Percentiles rank a stretch among this genome's conserved stretches.
Evolutionary conservation across 441 rosid genomes (phyloP).

Genomic region (Iberis amara): DNA sequence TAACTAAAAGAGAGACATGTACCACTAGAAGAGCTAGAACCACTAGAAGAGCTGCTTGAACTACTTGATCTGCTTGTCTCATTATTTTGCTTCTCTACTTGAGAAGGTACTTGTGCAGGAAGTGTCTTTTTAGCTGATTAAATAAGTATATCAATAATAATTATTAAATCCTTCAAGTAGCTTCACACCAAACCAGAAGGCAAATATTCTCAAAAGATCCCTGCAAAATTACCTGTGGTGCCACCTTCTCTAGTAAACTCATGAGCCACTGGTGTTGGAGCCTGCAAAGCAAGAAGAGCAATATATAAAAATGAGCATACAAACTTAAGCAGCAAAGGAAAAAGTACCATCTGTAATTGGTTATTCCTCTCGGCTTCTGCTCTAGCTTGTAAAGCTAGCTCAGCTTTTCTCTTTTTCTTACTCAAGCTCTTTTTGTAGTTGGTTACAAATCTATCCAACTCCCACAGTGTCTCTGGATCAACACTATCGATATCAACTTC

Average conservation of each 20-base stretch:
- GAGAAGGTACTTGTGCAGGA: constrained; percentile 47
- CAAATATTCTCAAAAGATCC: constrained; percentile 11
- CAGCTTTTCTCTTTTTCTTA: constrained; percentile 93
- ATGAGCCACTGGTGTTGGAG: constrained; percentile 36
- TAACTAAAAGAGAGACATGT: constrained; percentile 15
- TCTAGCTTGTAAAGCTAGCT: constrained; percentile 75
- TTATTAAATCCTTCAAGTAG: constrained; percentile 7
- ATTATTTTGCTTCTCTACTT: constrained; percentile 52
- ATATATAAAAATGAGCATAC: constrained; percentile 1
- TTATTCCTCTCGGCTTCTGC: constrained; percentile 51
- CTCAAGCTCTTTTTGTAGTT: constrained; percentile 91
- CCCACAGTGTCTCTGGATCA: constrained; percentile 98
- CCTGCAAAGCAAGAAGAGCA: constrained; percentile 35
- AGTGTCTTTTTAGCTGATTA: constrained; percentile 49
- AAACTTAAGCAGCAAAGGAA: background rate
- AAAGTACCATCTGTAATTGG: constrained; percentile 49
- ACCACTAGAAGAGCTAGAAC: constrained; percentile 97
- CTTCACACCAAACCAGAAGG: constrained; percentile 1
- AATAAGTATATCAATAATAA: background rate
- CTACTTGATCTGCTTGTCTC: constrained; percentile 83
- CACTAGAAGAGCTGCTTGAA: constrained; percentile 94
- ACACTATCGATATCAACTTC: constrained; percentile 98
- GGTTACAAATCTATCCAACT: constrained; percentile 90
- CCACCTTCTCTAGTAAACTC: constrained; percentile 51
- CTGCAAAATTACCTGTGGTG: constrained; percentile 46